Conservation (phyloP, 495 filamentous ascomycete species). For the Penicillium simplicissimum region DNA sequence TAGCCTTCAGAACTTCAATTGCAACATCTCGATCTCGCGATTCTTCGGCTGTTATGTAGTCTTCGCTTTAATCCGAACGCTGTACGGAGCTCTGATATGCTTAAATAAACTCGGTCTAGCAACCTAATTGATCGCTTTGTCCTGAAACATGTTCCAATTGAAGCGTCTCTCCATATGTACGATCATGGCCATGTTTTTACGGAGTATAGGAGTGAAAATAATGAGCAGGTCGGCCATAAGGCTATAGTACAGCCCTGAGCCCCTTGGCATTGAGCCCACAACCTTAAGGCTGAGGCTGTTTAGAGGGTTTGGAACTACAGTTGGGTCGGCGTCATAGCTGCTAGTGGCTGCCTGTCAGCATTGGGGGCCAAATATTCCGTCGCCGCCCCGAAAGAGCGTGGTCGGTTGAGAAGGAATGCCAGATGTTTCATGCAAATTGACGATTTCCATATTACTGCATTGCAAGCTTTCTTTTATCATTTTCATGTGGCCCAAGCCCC, state of each 20-base stretch:
- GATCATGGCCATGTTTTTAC: background rate
- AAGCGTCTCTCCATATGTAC: background rate
- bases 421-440: no score
- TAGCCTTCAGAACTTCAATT: background rate
- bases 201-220: background rate
- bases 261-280: no score
- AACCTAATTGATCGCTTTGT: background rate
- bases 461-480: no score
- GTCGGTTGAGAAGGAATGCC: no score
- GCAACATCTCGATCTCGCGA: background rate
- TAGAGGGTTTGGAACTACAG: no score
- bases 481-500: background rate
- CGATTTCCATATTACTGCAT: no score
- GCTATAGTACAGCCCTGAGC: background rate
- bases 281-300: no score
- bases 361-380: constrained; percentile 13
- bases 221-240: background rate
- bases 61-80: background rate
- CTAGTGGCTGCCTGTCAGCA: background rate
- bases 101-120: background rate
- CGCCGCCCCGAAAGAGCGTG: background rate
- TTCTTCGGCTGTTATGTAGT: background rate
- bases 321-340: background rate
- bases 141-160: background rate
- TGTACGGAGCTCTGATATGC: background rate